Base-by-base conservation (phyloP, 192 early-diverging fungal genomes). In the Rhizophlyctis rosea region DNA sequence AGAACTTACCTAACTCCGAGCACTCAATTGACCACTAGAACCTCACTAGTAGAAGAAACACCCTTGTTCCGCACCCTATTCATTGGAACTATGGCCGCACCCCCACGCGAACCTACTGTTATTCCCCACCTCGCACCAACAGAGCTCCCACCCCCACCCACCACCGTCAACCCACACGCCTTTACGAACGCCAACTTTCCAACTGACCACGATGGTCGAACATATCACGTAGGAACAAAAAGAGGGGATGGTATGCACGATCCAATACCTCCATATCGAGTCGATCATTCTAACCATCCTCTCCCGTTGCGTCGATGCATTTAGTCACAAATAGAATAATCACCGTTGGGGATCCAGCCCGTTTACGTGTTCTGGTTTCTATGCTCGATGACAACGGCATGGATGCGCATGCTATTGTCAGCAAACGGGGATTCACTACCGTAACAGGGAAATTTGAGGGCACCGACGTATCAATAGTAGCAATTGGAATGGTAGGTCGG, bases 251-350 rank as follows among this genome's bases (percentile, higher is more conserved):
- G 75, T 76, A 67, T 5, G 44, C 14, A 9, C 49, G 18, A 14
- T 34, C 31, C n/a, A 1, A 23, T 27, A 5, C 11, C 14, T 5
- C 11, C 7, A 27, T n/a, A 2, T 21, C n/a, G 9, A 52, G 5
- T 52, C 11, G 14, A 28, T 5, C 50, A n/a, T n/a, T 27, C 50
- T n/a, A 52, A 9, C 50, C 24, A 52, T 14, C 24, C 14, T 24
- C 50, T 55, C 54, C 30, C 24, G 5, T 3, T 56, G 34, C 4
- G 56, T n/a, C n/a, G n/a, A n/a, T n/a, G n/a, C n/a, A n/a, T n/a
- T n/a, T 29, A 76, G 87, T 92, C 7, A 89, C 91, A 21, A 92
- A 94, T 79, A 81, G 91, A 53, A 85, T 96, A 30, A 48, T 94
- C 49, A 93, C 91, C 0, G 94, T 96, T 29, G 92, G 93, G 31